Conservation (phyloP, 805 yeast genomes). For the Ogataea paradorogensis region DNA sequence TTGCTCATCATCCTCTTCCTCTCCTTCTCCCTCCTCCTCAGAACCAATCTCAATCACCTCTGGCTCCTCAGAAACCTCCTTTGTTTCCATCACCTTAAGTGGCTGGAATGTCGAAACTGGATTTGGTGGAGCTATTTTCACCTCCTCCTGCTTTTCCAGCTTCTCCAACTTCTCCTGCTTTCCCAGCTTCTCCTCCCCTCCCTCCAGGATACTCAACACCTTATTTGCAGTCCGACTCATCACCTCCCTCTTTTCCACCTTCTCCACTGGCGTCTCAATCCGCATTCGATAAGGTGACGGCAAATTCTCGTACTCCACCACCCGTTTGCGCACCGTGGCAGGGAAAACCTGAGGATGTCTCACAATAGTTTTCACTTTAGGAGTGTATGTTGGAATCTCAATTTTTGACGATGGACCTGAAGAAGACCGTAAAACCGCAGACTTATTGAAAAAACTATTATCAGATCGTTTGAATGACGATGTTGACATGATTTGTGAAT, state of each 20-base stretch:
- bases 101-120: neutral
- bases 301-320: constrained; percentile 27
- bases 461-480: constrained; percentile 4
- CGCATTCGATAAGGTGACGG: constrained; percentile 29
- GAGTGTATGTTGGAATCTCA: constrained; percentile 27
- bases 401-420: constrained; percentile 25
- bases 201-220: constrained; percentile 23
- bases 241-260: constrained; percentile 13
- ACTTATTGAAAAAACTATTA: constrained; percentile 17
- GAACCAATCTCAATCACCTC: constrained; percentile 5
- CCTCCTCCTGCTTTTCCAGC: too few species aligned
- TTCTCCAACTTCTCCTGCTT: too few species aligned
- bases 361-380: constrained; percentile 16
- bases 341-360: constrained; percentile 14
- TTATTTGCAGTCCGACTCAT: constrained; percentile 28
- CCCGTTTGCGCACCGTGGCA: constrained; percentile 26
- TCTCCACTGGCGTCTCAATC: constrained; percentile 28
- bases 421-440: constrained; percentile 24
- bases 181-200: constrained; percentile 1
- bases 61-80: neutral
- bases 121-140: too few species aligned
- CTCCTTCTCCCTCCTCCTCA: constrained; percentile 4
- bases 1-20: constrained; percentile 4
- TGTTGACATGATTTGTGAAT: constrained; percentile 1
- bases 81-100: neutral